These are phyloP conservation scores for Orbilia ellipsospora DNA, from an alignment of 2,329 filamentous ascomycete genomes.

Conservation along the genomic window DNA sequence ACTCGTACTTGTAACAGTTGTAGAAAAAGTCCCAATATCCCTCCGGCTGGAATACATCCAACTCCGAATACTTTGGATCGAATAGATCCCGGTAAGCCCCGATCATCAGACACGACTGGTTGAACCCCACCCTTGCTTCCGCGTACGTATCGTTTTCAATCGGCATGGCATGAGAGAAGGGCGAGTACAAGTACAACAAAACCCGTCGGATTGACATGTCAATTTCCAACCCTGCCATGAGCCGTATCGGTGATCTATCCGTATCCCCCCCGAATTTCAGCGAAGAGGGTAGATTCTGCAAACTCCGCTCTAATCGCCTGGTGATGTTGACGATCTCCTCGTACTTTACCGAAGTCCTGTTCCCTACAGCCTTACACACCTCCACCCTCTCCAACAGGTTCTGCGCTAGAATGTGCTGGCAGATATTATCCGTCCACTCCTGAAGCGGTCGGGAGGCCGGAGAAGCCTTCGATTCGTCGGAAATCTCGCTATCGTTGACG, in stretches of 20 bases:
- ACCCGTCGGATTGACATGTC: constrained; percentile 4
- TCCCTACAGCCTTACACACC: background rate
- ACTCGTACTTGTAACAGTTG: constrained; percentile 2
- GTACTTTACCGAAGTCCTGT: background rate
- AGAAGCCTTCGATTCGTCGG: background rate
- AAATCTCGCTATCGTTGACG: constrained; percentile 1
- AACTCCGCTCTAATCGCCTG: too few relatives aligned
- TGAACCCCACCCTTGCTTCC: background rate
- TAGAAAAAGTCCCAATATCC: constrained; percentile 1
- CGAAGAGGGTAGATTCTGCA: background rate
- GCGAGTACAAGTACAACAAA: background rate
- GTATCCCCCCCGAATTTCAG: background rate
- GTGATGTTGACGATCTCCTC: too few relatives aligned
- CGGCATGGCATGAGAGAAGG: background rate
- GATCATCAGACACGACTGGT: background rate
- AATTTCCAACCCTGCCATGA: background rate
- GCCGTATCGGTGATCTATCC: background rate
- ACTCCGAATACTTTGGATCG: constrained; percentile 3
- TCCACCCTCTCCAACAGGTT: background rate
- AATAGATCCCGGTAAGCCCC: constrained; percentile 2
- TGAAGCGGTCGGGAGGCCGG: background rate
- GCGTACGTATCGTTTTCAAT: background rate
- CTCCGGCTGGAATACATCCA: background rate
- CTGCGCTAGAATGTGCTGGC: background rate
- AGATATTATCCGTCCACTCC: constrained; percentile 5